These are phyloP conservation scores for Calocybe cyanea DNA, from an alignment of 768 basidiomycete species.

Conservation along the genomic window DNA sequence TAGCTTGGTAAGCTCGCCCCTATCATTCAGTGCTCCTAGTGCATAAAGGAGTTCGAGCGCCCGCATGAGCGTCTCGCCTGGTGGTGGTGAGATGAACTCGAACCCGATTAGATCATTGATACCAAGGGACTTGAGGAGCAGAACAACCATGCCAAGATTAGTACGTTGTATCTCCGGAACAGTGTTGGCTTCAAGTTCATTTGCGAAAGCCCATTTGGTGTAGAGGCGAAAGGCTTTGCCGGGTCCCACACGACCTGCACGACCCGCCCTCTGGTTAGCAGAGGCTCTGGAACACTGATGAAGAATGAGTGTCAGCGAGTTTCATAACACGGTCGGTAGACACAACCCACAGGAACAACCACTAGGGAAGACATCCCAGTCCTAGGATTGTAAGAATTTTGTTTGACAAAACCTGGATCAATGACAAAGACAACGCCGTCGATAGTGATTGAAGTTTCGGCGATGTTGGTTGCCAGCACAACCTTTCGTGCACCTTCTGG, in stretches of 20 bases:
- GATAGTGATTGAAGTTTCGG: conserved; percentile 99
- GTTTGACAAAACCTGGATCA: conserved; percentile 98
- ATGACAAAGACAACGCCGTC: conserved; percentile 99
- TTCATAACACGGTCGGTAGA: not conserved
- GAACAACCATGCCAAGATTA: conserved; percentile 92
- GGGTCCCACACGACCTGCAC: conserved; percentile 96
- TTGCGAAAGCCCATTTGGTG: conserved; percentile 96
- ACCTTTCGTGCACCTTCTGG: conserved; percentile 96
- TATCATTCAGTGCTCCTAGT: conserved; percentile 91
- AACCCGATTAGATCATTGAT: conserved; percentile 99
- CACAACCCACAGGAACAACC: conserved; percentile 82
- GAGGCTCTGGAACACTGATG: conserved; percentile 91
- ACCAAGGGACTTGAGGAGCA: conserved; percentile 92
- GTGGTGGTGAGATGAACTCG: conserved; percentile 97
- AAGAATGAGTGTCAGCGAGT: not conserved
- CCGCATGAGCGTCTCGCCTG: conserved; percentile 95
- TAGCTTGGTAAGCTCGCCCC: conserved; percentile 95
- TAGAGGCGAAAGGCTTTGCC: conserved; percentile 98
- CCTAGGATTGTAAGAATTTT: conserved; percentile 97
- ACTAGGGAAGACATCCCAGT: conserved; percentile 98
- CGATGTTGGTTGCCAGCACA: conserved; percentile 97
- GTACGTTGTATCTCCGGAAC: conserved; percentile 99
- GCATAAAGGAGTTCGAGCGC: conserved; percentile 93
- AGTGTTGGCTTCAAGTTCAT: conserved; percentile 95
- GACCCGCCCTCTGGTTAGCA: conserved; percentile 94